Percentiles rank a stretch among this genome's conserved stretches.
Evolutionary conservation across 2,329 filamentous ascomycete genomes (phyloP).

Genomic region (Penicillium sp.): DNA sequence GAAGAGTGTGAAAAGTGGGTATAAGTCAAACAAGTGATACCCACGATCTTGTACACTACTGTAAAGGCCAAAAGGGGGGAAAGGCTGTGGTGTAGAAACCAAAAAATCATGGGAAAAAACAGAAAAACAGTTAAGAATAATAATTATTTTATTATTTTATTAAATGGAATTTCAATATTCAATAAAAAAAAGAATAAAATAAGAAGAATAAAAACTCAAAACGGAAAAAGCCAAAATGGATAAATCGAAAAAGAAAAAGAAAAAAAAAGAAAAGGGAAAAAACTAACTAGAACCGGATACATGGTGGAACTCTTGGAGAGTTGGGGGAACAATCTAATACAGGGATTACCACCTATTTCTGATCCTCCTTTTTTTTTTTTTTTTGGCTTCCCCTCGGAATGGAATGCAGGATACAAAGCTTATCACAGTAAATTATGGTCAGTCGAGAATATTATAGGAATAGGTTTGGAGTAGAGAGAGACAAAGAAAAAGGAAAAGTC

Average conservation of each 20-base stretch:
- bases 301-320: not conserved
- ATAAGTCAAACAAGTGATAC: slow-evolving; percentile 26
- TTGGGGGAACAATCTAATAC: not conserved
- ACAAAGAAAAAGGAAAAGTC: slow-evolving; percentile 1
- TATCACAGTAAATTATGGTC: not conserved
- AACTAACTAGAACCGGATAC: not conserved
- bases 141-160: not conserved
- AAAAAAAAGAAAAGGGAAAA: not conserved
- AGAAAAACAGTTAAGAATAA: not conserved
- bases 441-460: too few species aligned
- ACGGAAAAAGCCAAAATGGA: not conserved
- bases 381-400: not conserved
- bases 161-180: not conserved
- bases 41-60: slow-evolving; percentile 15
- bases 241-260: not conserved
- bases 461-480: not conserved
- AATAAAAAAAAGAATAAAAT: not conserved
- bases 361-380: not conserved
- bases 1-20: slow-evolving; percentile 29
- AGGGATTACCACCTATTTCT: not conserved
- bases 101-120: slow-evolving; percentile 4
- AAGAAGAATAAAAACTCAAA: slow-evolving; percentile 4
- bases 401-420: not conserved
- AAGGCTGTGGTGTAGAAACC: slow-evolving; percentile 15
- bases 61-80: slow-evolving; percentile 9